phyloP scores from a whole-genome alignment of 805 yeast species.

The Saturnispora serradocipensis region DNA sequence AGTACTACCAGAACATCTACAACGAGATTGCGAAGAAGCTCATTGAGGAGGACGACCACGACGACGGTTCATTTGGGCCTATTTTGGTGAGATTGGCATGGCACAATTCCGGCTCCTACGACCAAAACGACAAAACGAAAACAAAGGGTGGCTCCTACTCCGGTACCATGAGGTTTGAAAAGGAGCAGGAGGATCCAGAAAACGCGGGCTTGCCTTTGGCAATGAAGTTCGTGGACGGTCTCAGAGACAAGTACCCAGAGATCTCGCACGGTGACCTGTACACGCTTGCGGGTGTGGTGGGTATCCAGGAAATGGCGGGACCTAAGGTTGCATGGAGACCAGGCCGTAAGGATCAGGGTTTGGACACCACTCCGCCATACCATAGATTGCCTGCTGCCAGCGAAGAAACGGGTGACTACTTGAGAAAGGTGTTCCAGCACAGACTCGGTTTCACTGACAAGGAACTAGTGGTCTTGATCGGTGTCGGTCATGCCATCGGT shows the following conservation, averaged over 20 bases:
- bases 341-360: conserved; percentile 35
- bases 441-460: conserved; percentile 40
- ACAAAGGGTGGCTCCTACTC: conserved; percentile 40
- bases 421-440: conserved; percentile 33
- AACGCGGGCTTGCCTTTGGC: conserved; percentile 47
- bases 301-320: conserved; percentile 56
- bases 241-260: conserved; percentile 49
- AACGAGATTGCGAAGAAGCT: conserved; percentile 62
- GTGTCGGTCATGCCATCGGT: conserved; percentile 40
- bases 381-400: conserved; percentile 45
- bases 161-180: conserved; percentile 42
- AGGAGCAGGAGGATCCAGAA: conserved; percentile 43
- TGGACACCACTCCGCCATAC: conserved; percentile 32
- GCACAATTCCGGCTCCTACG: conserved; percentile 43
- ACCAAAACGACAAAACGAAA: conserved; percentile 33
- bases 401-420: conserved; percentile 34
- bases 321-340: conserved; percentile 52
- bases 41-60: conserved; percentile 46
- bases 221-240: conserved; percentile 45
- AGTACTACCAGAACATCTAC: conserved; percentile 58
- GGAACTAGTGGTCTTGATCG: conserved; percentile 39
- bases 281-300: conserved; percentile 63
- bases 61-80: conserved; percentile 53
- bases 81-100: conserved; percentile 38
- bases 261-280: conserved; percentile 59